Percentiles rank a stretch among this genome's conserved stretches.
phyloP scores from a whole-genome alignment of 495 filamentous ascomycete genomes.

The Penicillium steckii region DNA sequence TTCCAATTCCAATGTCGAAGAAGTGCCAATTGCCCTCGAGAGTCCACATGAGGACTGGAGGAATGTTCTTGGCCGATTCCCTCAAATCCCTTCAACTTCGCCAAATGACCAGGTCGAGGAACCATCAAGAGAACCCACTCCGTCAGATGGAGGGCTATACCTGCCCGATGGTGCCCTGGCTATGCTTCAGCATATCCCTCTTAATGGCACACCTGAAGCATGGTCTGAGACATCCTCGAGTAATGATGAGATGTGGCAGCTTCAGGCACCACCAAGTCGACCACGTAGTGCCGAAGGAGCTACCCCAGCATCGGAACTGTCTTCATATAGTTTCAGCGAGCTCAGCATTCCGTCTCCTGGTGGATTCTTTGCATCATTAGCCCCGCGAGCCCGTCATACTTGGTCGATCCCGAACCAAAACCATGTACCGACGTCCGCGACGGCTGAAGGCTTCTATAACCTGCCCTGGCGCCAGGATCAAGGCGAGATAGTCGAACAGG shows the following conservation, averaged over 20 bases:
- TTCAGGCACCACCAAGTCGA: constrained; percentile 27
- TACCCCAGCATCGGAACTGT: constrained; percentile 48
- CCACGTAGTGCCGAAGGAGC: constrained; percentile 43
- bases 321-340: constrained; percentile 59
- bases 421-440: constrained; percentile 70
- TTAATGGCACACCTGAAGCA: constrained; percentile 48
- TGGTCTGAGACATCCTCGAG: constrained; percentile 48
- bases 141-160: constrained; percentile 64
- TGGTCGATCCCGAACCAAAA: constrained; percentile 57
- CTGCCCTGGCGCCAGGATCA: constrained; percentile 62
- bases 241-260: constrained; percentile 48
- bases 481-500: constrained; percentile 61
- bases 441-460: constrained; percentile 81
- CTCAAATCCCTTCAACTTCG: constrained; percentile 26
- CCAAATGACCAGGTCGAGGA: constrained; percentile 25
- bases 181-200: constrained; percentile 72
- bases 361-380: constrained; percentile 85
- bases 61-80: constrained; percentile 38
- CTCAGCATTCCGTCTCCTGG: constrained; percentile 86
- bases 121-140: constrained; percentile 27
- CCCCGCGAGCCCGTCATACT: constrained; percentile 67
- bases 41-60: constrained; percentile 37
- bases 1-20: constrained; percentile 19
- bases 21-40: constrained; percentile 38
- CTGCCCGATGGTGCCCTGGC: constrained; percentile 76